Base-by-base conservation (phyloP, 805 yeast species). In the Wickerhamiella spandovensis region DNA sequence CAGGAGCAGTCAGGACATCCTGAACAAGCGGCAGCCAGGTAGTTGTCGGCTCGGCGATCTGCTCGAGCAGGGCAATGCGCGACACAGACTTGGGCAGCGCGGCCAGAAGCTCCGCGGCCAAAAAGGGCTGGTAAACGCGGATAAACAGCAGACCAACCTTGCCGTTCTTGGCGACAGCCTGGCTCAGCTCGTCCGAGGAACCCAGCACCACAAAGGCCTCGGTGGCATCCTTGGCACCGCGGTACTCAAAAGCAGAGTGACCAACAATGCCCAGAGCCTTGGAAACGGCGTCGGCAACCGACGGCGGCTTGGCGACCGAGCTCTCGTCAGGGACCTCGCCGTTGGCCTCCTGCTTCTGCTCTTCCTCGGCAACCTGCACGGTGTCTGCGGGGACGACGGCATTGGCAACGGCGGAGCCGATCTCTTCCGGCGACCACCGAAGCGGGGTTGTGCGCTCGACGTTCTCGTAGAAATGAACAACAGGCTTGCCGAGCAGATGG, bases 121-220 rank as follows among this genome's bases (percentile, higher is more conserved):
- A 67, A 70, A 88, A 84, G 2, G 96, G 95, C 60, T 86, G 77
- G 69, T 82, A 83, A 30, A 77, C 76, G 41, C 82, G 77, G 44
- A 85, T 70, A 8, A 77, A 67, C 44, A 84, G 65, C 30, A 83
- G 62, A 42, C 79, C 75, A n/a, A 50, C 30, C 18, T 39, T 18
- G 23, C 37, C 43, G 18, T 71, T 69, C 43, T 65, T 61, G 32
- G 69, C 65, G 23, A 68, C 59, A n/a, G 72, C 70, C 10, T 64
- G 55, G 4, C 72, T 58, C 45, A 81, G 67, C 15, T 69, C 70
- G 3, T 68, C 65, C 21, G 67, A 68, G 13, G 28, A 18, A 22
- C 46, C 46, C 12, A 44, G 46, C 22, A 44, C 46, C 9, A 44
- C 46, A 20, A 44, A 18, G 8, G 46, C 46, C 21, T n/a, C 23